A percentile compares a stretch with the other conserved stretches of the same genome.
Evolutionary conservation across 2,329 filamentous ascomycete genomes (phyloP).

Genomic region (Phialemoniopsis sp.): DNA sequence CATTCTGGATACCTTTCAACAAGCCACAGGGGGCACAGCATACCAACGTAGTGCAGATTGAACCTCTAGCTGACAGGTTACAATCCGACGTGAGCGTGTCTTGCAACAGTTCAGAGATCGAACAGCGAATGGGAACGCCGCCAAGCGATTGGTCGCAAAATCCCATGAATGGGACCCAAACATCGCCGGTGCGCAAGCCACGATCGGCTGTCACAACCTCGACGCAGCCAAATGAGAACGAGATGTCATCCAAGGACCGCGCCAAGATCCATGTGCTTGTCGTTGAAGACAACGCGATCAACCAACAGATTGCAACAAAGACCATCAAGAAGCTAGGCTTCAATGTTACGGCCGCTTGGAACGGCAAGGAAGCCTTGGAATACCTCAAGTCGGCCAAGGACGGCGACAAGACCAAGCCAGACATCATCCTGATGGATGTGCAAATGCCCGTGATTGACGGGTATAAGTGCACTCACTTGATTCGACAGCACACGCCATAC

Average conservation of each 20-base stretch:
- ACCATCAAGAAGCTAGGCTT: slow-evolving; percentile 73
- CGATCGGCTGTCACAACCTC: slow-evolving; percentile 7
- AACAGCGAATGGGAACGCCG: slow-evolving; percentile 41
- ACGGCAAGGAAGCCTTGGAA: slow-evolving; percentile 73
- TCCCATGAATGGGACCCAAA: slow-evolving; percentile 15
- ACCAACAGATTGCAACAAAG: slow-evolving; percentile 51
- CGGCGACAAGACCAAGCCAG: slow-evolving; percentile 52
- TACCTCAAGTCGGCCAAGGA: slow-evolving; percentile 57
- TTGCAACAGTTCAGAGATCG: slow-evolving; percentile 57
- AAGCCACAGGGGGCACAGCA: slow-evolving; percentile 53
- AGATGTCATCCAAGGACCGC: slow-evolving; percentile 53
- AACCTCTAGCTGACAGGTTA: slow-evolving; percentile 62
- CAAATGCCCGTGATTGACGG: slow-evolving; percentile 76
- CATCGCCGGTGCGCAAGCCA: slow-evolving; percentile 12
- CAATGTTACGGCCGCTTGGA: slow-evolving; percentile 67
- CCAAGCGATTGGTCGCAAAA: slow-evolving; percentile 21
- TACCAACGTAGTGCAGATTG: slow-evolving; percentile 55
- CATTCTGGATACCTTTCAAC: slow-evolving; percentile 73
- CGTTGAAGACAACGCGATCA: slow-evolving; percentile 68
- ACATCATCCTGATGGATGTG: slow-evolving; percentile 76
- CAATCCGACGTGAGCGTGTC: slow-evolving; percentile 62
- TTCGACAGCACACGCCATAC: slow-evolving; percentile 66
- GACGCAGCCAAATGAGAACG: slow-evolving; percentile 28
- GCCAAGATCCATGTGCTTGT: slow-evolving; percentile 66
- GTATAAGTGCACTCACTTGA: slow-evolving; percentile 70